Evolutionary conservation across 1,284 basidiomycete species (phyloP).

Genomic region (Fomitopsis pinicola): DNA sequence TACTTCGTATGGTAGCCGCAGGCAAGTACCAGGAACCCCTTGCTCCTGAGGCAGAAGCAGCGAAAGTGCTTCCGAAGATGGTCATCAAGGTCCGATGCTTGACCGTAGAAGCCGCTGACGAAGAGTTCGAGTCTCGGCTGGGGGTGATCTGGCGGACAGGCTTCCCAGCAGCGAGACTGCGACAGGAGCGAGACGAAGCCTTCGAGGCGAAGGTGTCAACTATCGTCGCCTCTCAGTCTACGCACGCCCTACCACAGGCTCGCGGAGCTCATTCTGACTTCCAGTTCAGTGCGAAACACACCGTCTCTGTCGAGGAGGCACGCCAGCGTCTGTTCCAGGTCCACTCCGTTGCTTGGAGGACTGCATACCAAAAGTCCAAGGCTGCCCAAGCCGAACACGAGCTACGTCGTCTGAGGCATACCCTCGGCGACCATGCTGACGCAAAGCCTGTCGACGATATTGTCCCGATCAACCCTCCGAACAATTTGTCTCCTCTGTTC

Average conservation of each 20-base stretch:
- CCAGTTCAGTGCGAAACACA: constrained; percentile 59
- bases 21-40: constrained; percentile 47
- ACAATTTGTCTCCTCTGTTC: constrained; percentile 68
- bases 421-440: constrained; percentile 9
- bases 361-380: constrained; percentile 17
- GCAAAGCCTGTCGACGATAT: constrained; percentile 21
- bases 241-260: constrained; percentile 11
- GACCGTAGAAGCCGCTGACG: constrained; percentile 83
- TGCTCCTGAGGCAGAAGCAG: constrained; percentile 60
- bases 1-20: constrained; percentile 43
- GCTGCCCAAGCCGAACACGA: constrained; percentile 15
- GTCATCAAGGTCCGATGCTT: constrained; percentile 57
- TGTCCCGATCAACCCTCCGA: constrained; percentile 30
- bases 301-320: constrained; percentile 72
- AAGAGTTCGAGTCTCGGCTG: constrained; percentile 80
- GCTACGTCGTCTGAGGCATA: constrained; percentile 9
- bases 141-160: constrained; percentile 81
- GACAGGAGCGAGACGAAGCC: constrained; percentile 76
- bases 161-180: constrained; percentile 68
- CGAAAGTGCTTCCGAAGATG: constrained; percentile 71
- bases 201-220: constrained; percentile 77
- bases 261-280: constrained; percentile 30
- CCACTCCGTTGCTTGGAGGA: constrained; percentile 77
- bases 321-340: constrained; percentile 67
- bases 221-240: constrained; percentile 41